Evolutionary conservation across 108 stramenopile species (phyloP).

Genomic region (Pelagomonas calceolata): DNA sequence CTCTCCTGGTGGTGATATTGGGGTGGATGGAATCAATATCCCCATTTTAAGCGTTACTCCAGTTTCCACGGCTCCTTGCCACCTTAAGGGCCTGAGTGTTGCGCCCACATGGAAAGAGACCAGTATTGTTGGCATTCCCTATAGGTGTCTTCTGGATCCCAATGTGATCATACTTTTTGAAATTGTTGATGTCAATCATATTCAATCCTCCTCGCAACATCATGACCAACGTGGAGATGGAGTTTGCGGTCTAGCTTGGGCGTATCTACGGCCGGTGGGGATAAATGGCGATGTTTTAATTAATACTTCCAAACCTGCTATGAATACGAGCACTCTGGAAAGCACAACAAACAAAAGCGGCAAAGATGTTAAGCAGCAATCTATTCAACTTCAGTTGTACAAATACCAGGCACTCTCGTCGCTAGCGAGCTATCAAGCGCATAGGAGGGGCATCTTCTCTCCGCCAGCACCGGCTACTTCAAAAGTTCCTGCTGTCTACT

Average conservation of each 20-base stretch:
- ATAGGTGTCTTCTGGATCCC: neutral
- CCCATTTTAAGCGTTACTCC: neutral
- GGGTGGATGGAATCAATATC: neutral
- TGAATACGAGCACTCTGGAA: too few species aligned
- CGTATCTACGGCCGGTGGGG: neutral
- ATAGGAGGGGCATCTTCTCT: too few species aligned
- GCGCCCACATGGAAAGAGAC: neutral
- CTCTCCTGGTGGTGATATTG: neutral
- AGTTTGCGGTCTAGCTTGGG: neutral
- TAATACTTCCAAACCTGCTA: too few species aligned
- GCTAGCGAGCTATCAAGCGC: neutral
- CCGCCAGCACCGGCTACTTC: too few species aligned
- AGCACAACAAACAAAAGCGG: too few species aligned
- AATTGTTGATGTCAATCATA: neutral
- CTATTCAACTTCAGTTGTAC: neutral
- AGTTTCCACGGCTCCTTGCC: neutral
- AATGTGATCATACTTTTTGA: neutral
- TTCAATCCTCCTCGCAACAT: neutral
- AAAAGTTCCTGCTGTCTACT: neutral
- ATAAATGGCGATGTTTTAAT: neutral
- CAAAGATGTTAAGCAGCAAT: too few species aligned
- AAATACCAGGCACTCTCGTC: neutral
- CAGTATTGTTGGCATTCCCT: neutral
- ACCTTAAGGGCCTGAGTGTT: neutral
- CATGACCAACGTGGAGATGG: neutral